These are phyloP conservation scores for Malassezia arunalokei DNA, from an alignment of 1,284 basidiomycete genomes.

Conservation along the genomic window DNA sequence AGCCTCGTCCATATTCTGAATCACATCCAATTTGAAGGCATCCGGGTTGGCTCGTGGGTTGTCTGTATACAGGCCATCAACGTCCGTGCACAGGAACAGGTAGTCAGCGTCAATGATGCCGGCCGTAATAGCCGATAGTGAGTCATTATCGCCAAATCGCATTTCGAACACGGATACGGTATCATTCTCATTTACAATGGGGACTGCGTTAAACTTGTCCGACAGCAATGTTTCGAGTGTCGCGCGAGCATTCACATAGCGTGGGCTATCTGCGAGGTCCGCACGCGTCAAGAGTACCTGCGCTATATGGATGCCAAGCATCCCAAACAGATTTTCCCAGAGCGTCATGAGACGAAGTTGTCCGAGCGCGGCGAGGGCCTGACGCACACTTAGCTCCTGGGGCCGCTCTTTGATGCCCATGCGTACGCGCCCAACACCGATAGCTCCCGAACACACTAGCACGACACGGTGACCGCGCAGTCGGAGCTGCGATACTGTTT, in stretches of 20 bases:
- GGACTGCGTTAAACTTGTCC: conserved; percentile 30
- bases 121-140: conserved; percentile 86
- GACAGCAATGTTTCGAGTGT: conserved; percentile 39
- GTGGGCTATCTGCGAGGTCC: conserved; percentile 69
- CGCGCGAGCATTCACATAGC: conserved; percentile 38
- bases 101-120: conserved; percentile 96
- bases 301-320: conserved; percentile 84
- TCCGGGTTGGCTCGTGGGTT: conserved; percentile 81
- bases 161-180: conserved; percentile 58
- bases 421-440: conserved; percentile 80
- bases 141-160: conserved; percentile 99
- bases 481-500: conserved; percentile 71
- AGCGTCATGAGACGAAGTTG: conserved; percentile 89
- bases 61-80: conserved; percentile 86
- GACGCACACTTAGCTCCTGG: conserved; percentile 76
- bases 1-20: conserved; percentile 69
- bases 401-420: conserved; percentile 73
- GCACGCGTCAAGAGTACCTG: conserved; percentile 86
- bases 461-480: conserved; percentile 80
- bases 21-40: conserved; percentile 68
- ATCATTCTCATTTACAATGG: conserved; percentile 46
- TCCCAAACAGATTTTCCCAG: conserved; percentile 90
- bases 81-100: conserved; percentile 89
- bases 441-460: conserved; percentile 88
- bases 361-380: conserved; percentile 90